Percentiles rank a stretch among this genome's conserved stretches.
Evolutionary conservation across 352 stramenopile genomes (phyloP).

Genomic region (Globisporangium echinulatum): DNA sequence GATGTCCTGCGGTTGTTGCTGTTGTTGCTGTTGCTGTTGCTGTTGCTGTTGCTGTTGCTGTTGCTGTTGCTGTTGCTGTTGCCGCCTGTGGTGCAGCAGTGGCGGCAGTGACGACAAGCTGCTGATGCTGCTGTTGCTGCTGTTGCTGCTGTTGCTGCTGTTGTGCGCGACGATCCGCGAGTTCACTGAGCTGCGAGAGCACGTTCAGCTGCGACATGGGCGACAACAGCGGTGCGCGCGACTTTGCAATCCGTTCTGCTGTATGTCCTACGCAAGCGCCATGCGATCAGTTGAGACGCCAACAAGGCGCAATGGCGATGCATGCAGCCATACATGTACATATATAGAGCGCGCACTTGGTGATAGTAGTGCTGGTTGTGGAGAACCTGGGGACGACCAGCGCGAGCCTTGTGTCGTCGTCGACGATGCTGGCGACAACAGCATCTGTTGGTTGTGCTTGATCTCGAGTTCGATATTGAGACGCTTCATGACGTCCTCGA

Average conservation of each 20-base stretch:
- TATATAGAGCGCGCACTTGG: background rate
- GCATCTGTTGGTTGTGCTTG: background rate
- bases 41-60: background rate
- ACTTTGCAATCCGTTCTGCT: background rate
- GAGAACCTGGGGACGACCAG: background rate
- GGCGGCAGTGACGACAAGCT: background rate
- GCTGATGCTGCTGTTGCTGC: background rate
- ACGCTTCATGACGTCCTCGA: background rate
- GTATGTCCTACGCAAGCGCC: background rate
- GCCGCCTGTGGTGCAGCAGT: too few species aligned
- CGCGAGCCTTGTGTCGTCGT: background rate
- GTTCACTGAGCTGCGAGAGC: conserved; percentile 68
- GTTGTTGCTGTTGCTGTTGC: conserved; percentile 1
- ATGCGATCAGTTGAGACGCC: background rate
- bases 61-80: background rate
- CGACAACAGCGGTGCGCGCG: conserved; percentile 39
- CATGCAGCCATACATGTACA: background rate
- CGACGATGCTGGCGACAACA: background rate
- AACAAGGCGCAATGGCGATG: background rate
- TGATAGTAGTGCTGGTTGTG: background rate
- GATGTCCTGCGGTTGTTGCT: background rate
- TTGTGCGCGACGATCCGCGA: conserved; percentile 32
- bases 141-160: background rate
- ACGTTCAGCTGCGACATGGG: conserved; percentile 66
- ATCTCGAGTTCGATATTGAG: background rate